These are phyloP conservation scores for Penicillium sp. DNA, from an alignment of 2,329 filamentous ascomycete species.

Conservation along the genomic window DNA sequence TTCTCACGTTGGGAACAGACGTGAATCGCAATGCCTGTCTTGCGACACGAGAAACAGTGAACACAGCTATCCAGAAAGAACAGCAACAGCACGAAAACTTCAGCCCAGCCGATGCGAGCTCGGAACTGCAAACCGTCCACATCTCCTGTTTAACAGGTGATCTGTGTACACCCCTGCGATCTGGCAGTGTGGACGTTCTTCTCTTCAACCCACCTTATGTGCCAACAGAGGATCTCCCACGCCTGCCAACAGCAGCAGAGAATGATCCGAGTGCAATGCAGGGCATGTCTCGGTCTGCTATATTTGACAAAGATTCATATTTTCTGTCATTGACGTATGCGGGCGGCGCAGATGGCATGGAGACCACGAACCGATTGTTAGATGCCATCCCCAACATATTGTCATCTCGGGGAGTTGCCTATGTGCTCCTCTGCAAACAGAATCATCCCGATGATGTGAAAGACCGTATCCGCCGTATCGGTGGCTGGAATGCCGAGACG, in stretches of 20 bases:
- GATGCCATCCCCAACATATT: constrained; percentile 65
- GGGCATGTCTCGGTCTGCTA: constrained; percentile 29
- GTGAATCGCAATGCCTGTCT: constrained; percentile 79
- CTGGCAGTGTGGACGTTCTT: constrained; percentile 69
- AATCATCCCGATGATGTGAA: constrained; percentile 79
- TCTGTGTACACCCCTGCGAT: constrained; percentile 60
- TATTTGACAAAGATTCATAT: constrained; percentile 77
- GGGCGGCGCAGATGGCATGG: constrained; percentile 88
- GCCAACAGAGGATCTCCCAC: constrained; percentile 72
- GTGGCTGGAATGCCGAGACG: constrained; percentile 69
- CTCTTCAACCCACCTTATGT: constrained; percentile 98
- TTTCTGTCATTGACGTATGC: constrained; percentile 84
- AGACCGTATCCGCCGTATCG: constrained; percentile 57
- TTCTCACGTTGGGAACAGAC: constrained; percentile 76
- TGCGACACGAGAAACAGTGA: constrained; percentile 69
- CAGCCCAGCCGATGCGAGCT: constrained; percentile 2
- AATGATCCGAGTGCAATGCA: constrained; percentile 27
- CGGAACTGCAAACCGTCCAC: constrained; percentile 48
- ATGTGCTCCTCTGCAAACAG: constrained; percentile 84
- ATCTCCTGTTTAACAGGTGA: constrained; percentile 69
- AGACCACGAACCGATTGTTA: constrained; percentile 79
- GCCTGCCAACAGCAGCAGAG: constrained; percentile 37
- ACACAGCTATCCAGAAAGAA: constrained; percentile 45
- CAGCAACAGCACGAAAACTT: constrained; percentile 15
- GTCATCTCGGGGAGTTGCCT: constrained; percentile 70